Base-by-base conservation (phyloP, 306 rosid genomes). In the Acacia crassicarpa region DNA sequence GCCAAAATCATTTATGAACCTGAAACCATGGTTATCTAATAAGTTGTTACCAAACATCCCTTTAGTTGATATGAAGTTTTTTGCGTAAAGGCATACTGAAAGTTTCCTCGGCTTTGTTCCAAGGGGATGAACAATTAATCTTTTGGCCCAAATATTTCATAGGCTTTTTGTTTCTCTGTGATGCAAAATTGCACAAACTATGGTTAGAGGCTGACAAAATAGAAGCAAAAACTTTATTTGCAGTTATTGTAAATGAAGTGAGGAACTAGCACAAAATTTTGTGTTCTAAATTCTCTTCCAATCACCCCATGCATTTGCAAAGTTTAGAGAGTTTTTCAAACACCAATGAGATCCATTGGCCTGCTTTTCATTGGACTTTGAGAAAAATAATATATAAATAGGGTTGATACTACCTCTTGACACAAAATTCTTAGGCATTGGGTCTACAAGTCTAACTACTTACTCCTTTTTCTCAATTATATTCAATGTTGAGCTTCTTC, bases 101-200 rank as follows among this genome's bases (percentile, higher is more conserved):
- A 40, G 44, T 82, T 85, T 78, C 54, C 72, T 66, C 32, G 1
- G 32, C 32, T 30, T 53, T 6, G 8, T 17, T 67, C 45, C 45
- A 58, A 27, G 40, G 32, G 4, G 38, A 38, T 19, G 71, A 30
- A 54, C 44, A 49, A 23, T 15, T 32, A 51, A 43, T 11, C 20
- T 58, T 49, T 22, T 53, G 65, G 48, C 59, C 27, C 33, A 58
- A 76, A 51, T 45, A 62, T 22, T 73, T 72, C 51, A 49, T 19
- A n/a, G 75, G 25, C 30, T 2, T 33, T 33, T 40, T 72, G 22
- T 45, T 74, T 74, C 71, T 74, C 67, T 56, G 66, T 61, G 78
- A 81, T 77, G 80, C 46, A 58, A 81, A 38, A 27, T 69, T 79
- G 56, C 43, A 71, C 11, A 20, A 53, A 44, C 72, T 67, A 49